Percentiles rank a stretch among this genome's conserved stretches.
phyloP scores from a whole-genome alignment of 192 early-diverging fungal genomes.

The Phycomyces blakesleeanus region DNA sequence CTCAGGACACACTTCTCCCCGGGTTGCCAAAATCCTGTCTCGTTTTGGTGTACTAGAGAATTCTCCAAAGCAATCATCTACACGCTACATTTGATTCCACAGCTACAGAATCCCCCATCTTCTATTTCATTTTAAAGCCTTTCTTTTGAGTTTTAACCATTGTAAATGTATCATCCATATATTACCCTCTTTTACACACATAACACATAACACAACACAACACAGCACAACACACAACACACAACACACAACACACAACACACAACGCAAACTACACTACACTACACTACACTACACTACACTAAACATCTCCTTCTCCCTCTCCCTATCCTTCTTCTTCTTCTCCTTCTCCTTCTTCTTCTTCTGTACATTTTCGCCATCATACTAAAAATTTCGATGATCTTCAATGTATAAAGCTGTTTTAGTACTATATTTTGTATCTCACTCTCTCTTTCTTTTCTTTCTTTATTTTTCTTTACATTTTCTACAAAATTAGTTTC shows the following conservation, averaged over 20 bases:
- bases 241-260: too few relatives aligned
- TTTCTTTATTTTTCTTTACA: too few relatives aligned
- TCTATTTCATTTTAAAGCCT: too few relatives aligned
- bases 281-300: too few relatives aligned
- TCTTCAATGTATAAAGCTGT: background rate
- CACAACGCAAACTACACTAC: too few relatives aligned
- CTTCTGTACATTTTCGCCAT: constrained; percentile 1
- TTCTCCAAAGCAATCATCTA: background rate
- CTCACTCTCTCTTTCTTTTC: background rate
- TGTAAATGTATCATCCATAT: background rate
- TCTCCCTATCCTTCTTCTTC: background rate
- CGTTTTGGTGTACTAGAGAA: background rate
- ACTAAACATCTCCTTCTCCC: background rate
- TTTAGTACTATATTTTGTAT: background rate
- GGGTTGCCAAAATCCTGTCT: background rate
- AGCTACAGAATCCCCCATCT: too few relatives aligned
- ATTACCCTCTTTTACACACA: background rate
- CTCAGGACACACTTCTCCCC: background rate
- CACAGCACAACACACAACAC: too few relatives aligned
- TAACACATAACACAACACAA: too few relatives aligned
- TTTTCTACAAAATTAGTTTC: too few relatives aligned
- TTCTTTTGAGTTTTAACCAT: background rate
- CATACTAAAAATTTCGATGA: background rate
- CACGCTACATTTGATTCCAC: background rate
- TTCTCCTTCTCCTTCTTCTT: background rate